Conservation (phyloP, 768 basidiomycete species). For the Termitomyces sp. region DNA sequence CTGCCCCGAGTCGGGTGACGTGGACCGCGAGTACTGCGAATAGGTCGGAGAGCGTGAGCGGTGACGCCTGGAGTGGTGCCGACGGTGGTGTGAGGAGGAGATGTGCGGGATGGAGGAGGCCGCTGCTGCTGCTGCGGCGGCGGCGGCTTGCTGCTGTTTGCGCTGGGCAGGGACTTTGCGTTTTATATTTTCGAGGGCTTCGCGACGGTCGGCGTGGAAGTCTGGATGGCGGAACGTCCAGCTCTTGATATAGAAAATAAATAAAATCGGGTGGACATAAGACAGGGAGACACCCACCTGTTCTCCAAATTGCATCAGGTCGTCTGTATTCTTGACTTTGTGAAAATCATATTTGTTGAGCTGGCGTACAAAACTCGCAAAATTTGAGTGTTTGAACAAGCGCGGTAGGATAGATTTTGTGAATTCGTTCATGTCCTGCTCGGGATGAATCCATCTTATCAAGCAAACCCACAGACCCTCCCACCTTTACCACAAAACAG, state of each 20-base stretch:
- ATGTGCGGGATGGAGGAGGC: slow-evolving; percentile 10
- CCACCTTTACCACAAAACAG: slow-evolving; percentile 83
- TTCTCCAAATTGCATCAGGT: slow-evolving; percentile 62
- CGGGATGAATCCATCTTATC: neutral
- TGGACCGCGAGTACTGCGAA: slow-evolving; percentile 19
- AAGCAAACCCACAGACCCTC: neutral
- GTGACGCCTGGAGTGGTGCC: slow-evolving; percentile 15
- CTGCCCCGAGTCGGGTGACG: slow-evolving; percentile 2
- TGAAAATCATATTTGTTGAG: slow-evolving; percentile 97
- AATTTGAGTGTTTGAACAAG: slow-evolving; percentile 95
- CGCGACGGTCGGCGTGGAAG: slow-evolving; percentile 49
- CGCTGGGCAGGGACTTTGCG: slow-evolving; percentile 53
- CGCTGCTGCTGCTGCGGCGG: slow-evolving; percentile 8
- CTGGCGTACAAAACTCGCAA: slow-evolving; percentile 88
- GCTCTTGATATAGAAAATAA: slow-evolving; percentile 29
- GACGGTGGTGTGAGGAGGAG: slow-evolving; percentile 15
- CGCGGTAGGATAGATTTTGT: slow-evolving; percentile 86
- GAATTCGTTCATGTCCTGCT: slow-evolving; percentile 89
- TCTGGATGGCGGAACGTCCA: slow-evolving; percentile 61
- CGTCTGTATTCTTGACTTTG: slow-evolving; percentile 90
- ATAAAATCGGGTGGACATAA: neutral
- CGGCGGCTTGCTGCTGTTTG: slow-evolving; percentile 32
- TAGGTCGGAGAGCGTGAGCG: slow-evolving; percentile 11
- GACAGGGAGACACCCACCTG: slow-evolving; percentile 39
- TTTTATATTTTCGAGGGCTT: slow-evolving; percentile 55